A percentile compares a stretch with the other conserved stretches of the same genome.
Evolutionary conservation across 768 basidiomycete species (phyloP).

Genomic region (Lactarius indigo): DNA sequence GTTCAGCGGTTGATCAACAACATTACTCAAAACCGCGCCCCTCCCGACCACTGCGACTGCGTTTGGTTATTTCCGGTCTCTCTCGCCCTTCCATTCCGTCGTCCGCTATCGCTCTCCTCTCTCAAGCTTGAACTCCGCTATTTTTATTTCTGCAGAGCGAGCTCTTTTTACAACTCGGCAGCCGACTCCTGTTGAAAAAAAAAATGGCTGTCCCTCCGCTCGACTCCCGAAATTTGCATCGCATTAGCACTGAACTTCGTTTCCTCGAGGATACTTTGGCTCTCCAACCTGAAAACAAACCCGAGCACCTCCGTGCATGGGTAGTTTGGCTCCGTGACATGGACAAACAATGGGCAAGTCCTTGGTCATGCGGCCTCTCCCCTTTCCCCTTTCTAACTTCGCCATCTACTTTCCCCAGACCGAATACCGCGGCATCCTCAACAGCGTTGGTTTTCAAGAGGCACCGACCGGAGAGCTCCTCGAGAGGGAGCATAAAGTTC

Average conservation of each 20-base stretch:
- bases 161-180: conserved; percentile 10
- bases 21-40: conserved; percentile 17
- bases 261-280: conserved; percentile 14
- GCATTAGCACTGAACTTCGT: conserved; percentile 19
- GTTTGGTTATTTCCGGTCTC: conserved; percentile 12
- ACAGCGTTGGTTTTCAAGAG: conserved; percentile 18
- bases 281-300: conserved; percentile 16
- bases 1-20: conserved; percentile 24
- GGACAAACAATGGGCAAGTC: conserved; percentile 23
- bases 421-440: conserved; percentile 20
- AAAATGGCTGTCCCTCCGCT: conserved; percentile 18
- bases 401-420: background rate
- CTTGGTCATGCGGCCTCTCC: background rate
- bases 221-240: conserved; percentile 19
- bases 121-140: conserved; percentile 11
- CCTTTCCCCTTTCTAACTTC: conserved; percentile 1
- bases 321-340: conserved; percentile 16
- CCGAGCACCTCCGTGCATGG: conserved; percentile 20
- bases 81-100: conserved; percentile 4
- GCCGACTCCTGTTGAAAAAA: background rate
- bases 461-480: conserved; percentile 19
- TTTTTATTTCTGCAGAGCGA: conserved; percentile 18
- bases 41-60: background rate
- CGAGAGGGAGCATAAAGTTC: conserved; percentile 10
- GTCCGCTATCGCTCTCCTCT: conserved; percentile 9